Evolutionary conservation across 2,329 filamentous ascomycete genomes (phyloP), one percentile per base, ranked within the genome.

Genomic region (Helminthosporium solani): DNA sequence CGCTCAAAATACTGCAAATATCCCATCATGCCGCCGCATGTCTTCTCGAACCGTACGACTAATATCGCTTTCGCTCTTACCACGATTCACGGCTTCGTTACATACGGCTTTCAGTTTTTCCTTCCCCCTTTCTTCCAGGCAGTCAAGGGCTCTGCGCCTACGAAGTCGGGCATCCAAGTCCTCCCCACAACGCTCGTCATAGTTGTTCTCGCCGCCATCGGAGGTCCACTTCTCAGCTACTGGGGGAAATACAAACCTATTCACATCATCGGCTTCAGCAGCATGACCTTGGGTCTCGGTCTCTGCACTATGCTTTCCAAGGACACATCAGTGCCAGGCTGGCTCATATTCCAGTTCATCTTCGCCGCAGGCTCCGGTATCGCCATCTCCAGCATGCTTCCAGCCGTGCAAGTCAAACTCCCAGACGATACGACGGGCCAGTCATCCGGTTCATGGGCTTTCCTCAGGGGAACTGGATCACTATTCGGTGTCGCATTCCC

Each of bases 1-100:
- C 49, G 50, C 11, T 36, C 33, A 19, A 68, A 35, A 19, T 58
- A 44, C 30, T 63, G 58, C 53, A 46, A 46, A 5, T 28, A 64
- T 33, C 65, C 64, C 0, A 68, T 72, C 15, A 72, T 79, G 50
- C 74, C 75, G 1, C 61, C 64, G 0, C 58, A 63, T 18, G 64
- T 80, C 23, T 78, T 80, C 57, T 60, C 53, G 1, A 76, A 74
- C 53, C 65, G 71, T 3, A 77, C 75, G 54, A 57, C 63, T 1
- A 50, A 56, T 21, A 58, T 67, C 20, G 61, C 64, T 35, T 75
- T 73, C 48, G 55, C 51, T 12, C 53, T 68, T 5, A 65, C 58
- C 2, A 49, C 68, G 2, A 65, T 71, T 19, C 57, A 63, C 20
- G 57, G 57, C 15, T 60, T 66, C 40, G 44, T 66, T 16, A 56